Evolutionary conservation across 495 filamentous ascomycete genomes (phyloP), one percentile per base, ranked within the genome.

Genomic region (Extremus antarcticus): DNA sequence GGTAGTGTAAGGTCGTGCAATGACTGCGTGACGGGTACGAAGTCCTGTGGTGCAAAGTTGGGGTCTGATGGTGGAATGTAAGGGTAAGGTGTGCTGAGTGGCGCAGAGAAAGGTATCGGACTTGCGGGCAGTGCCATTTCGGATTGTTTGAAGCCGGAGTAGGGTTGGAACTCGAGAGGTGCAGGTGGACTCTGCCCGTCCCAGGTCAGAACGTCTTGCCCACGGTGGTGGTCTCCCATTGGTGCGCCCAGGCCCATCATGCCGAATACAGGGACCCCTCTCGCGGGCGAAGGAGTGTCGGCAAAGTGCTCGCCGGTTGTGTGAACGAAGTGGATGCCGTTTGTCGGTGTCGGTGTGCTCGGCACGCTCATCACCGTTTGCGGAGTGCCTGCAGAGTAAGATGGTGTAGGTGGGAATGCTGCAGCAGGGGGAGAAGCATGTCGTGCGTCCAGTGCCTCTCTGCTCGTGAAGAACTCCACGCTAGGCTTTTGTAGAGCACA

Each of bases 201-300:
- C 58, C 58, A 61, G 1, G 38, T 25, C 20, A 61, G 50, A 10
- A 45, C 20, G 43, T 61, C 46, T 1, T 56, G 48, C 4, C 25
- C 49, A 29, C 2, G 2, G 19, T 38, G 9, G 3, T 25, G 20
- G 24, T 21, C 45, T 2, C 58, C 50, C 25, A 45, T 40, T 16
- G 54, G 54, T 8, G 48, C 49, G 11, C 54, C 58, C 9, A 61
- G 16, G 22, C 50, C 58, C 58, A 61, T 61, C 58, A 61, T 61
- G 3, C 58, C 54, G 32, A 61, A 61, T 20, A 54, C 48, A 19
- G 58, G 48, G 10, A 40, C 40, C 16, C 16, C 24, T 22, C 41
- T 45, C 7, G 29, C 29, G 15, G 41, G 41, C 7, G 41, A 45
- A 9, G 15, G 41, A 7, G 7, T 45, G 4, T 45, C 41, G 41